phyloP scores from a whole-genome alignment of 129 eudicot species.

The Flaveria sonorensis region DNA sequence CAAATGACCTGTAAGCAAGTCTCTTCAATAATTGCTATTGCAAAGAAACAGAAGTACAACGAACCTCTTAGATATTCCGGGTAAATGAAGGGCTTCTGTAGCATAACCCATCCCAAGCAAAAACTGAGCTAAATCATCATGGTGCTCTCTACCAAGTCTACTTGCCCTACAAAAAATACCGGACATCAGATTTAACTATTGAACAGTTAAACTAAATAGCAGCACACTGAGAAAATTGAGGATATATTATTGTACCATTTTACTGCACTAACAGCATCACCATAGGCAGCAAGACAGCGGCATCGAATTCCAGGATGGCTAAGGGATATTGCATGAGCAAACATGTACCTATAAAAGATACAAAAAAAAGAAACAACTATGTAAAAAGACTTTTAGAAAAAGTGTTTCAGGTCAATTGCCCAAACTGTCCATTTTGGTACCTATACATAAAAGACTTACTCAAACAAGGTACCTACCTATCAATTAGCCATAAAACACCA shows the following conservation, averaged over 20 bases:
- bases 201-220: neutral
- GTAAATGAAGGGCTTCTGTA: slow-evolving; percentile 97
- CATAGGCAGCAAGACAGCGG: slow-evolving; percentile 99
- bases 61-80: slow-evolving; percentile 92
- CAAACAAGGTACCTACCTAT: slow-evolving; percentile 46
- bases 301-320: slow-evolving; percentile 99
- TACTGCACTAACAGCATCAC: slow-evolving; percentile 99
- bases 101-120: slow-evolving; percentile 99
- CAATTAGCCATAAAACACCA: slow-evolving; percentile 97
- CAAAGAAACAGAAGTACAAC: neutral
- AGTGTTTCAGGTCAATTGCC: neutral
- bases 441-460: neutral
- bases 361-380: slow-evolving; percentile 6
- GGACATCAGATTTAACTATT: slow-evolving; percentile 6
- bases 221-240: slow-evolving; percentile 10
- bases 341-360: slow-evolving; percentile 66
- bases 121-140: slow-evolving; percentile 95
- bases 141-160: slow-evolving; percentile 98
- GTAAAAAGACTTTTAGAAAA: neutral
- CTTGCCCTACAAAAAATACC: slow-evolving; percentile 65
- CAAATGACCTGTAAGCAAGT: neutral
- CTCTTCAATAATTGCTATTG: neutral
- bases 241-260: slow-evolving; percentile 60
- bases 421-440: neutral
- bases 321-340: slow-evolving; percentile 96